Conservation (phyloP, 495 filamentous ascomycete species). For the Penicillium bovifimosum region DNA sequence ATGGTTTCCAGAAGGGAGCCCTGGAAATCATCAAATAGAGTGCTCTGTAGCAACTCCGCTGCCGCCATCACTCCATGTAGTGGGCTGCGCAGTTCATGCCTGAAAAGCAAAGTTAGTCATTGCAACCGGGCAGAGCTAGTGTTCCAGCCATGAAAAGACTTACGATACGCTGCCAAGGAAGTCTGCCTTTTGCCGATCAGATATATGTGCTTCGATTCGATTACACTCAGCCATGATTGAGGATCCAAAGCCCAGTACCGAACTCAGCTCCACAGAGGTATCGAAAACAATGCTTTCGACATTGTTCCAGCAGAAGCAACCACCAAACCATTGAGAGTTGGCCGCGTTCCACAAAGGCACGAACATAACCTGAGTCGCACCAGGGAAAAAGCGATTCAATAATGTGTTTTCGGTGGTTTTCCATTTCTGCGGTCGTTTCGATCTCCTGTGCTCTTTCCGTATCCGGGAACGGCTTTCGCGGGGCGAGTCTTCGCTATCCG, state of each 20-base stretch:
- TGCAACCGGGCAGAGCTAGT: slow-evolving; percentile 14
- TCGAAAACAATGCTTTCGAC: slow-evolving; percentile 34
- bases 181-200: slow-evolving; percentile 59
- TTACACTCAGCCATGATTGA: slow-evolving; percentile 62
- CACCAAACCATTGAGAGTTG: slow-evolving; percentile 61
- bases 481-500: slow-evolving; percentile 31
- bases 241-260: slow-evolving; percentile 56
- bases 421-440: slow-evolving; percentile 35
- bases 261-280: slow-evolving; percentile 35
- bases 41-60: slow-evolving; percentile 55
- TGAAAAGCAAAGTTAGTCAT: slow-evolving; percentile 27
- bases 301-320: slow-evolving; percentile 58
- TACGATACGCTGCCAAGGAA: slow-evolving; percentile 67
- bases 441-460: slow-evolving; percentile 1
- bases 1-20: slow-evolving; percentile 62
- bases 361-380: slow-evolving; percentile 36
- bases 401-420: slow-evolving; percentile 33
- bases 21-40: slow-evolving; percentile 43
- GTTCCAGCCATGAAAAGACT: slow-evolving; percentile 23
- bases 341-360: slow-evolving; percentile 62
- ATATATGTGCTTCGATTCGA: slow-evolving; percentile 50
- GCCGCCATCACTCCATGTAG: slow-evolving; percentile 69
- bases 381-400: slow-evolving; percentile 40
- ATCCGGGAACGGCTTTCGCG: slow-evolving; percentile 16
- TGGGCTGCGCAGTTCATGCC: slow-evolving; percentile 70